A percentile compares a stretch with the other conserved stretches of the same genome.
Conservation (phyloP, 352 stramenopile genomes). For the Saprolegnia parasitica region DNA sequence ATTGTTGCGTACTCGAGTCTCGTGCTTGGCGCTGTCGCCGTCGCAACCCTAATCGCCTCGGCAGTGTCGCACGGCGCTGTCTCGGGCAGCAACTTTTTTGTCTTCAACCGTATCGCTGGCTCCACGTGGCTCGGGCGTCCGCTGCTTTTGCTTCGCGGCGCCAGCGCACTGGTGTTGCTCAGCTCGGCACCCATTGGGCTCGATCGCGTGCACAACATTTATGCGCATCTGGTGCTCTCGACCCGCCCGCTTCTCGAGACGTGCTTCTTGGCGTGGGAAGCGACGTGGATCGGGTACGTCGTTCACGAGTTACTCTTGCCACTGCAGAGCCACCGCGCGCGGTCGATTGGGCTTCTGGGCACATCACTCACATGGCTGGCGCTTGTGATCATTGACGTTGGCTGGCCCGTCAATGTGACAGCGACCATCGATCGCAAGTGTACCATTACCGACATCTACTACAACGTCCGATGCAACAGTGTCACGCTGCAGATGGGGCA, state of each 20-base stretch:
- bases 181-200: neutral
- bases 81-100: slow-evolving; percentile 2
- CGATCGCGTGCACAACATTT: neutral
- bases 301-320: neutral
- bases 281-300: slow-evolving; percentile 15
- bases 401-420: neutral
- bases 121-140: slow-evolving; percentile 17
- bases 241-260: neutral
- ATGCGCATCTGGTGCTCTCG: neutral
- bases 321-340: neutral
- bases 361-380: neutral
- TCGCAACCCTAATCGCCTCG: neutral
- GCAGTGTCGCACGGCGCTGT: neutral
- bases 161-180: slow-evolving; percentile 2
- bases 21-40: neutral
- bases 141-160: slow-evolving; percentile 11
- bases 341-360: neutral
- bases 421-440: neutral
- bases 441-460: neutral
- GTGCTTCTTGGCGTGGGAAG: slow-evolving; percentile 1
- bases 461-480: neutral
- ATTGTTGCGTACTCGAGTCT: slow-evolving; percentile 1
- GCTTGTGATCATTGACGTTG: neutral
- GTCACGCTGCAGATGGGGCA: neutral
- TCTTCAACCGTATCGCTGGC: slow-evolving; percentile 19